phyloP scores from a whole-genome alignment of 1,139 yeast species.

The Blastobotrys indianensis region DNA sequence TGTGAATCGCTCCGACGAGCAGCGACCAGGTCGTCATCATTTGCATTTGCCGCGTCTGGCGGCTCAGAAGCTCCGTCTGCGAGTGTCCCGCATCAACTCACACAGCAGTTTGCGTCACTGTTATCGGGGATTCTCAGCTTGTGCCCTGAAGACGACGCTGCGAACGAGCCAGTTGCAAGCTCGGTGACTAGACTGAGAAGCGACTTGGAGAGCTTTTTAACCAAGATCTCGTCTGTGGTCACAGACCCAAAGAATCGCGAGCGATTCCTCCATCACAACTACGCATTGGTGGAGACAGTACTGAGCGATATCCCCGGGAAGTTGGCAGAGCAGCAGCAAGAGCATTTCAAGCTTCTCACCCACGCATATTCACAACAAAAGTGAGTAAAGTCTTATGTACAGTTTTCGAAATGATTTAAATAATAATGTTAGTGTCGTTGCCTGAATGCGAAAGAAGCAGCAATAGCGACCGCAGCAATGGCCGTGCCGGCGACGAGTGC shows the following conservation, averaged over 20 bases:
- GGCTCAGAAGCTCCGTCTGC: slow-evolving; percentile 30
- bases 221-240: slow-evolving; percentile 46
- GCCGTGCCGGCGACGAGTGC: slow-evolving; percentile 29
- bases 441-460: slow-evolving; percentile 6
- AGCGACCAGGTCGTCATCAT: slow-evolving; percentile 30
- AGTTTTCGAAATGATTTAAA: not conserved
- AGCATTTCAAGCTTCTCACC: slow-evolving; percentile 56
- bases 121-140: slow-evolving; percentile 67
- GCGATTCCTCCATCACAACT: slow-evolving; percentile 71
- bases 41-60: slow-evolving; percentile 24
- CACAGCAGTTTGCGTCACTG: slow-evolving; percentile 75
- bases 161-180: slow-evolving; percentile 63
- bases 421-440: not conserved
- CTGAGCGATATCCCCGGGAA: slow-evolving; percentile 41
- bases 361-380: slow-evolving; percentile 43
- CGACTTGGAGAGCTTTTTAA: slow-evolving; percentile 73
- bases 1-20: slow-evolving; percentile 58
- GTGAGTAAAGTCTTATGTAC: not conserved
- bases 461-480: slow-evolving; percentile 12
- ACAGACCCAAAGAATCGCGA: slow-evolving; percentile 52
- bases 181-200: slow-evolving; percentile 64
- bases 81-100: slow-evolving; percentile 56
- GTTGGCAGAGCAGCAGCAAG: slow-evolving; percentile 51
- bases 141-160: slow-evolving; percentile 29
- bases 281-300: slow-evolving; percentile 39